These are phyloP conservation scores for Tetrahymena elliotti DNA, from an alignment of 73 alveolate genomes.

Conservation along the genomic window DNA sequence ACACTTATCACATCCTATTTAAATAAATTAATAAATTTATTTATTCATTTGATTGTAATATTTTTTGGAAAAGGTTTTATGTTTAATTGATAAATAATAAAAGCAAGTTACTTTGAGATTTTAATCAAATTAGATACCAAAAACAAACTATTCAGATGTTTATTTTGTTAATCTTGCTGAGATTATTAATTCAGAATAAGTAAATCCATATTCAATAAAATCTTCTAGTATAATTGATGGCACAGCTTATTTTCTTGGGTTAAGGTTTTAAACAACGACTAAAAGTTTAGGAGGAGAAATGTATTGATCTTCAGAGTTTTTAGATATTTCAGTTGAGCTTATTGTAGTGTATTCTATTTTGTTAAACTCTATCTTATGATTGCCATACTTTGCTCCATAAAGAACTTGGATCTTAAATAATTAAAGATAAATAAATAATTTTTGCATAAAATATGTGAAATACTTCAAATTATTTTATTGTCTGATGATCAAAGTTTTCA, in stretches of 20 bases:
- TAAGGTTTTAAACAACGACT: not conserved
- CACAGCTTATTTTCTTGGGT: not conserved
- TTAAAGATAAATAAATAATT: not conserved
- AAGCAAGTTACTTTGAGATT: not conserved
- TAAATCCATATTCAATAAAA: not conserved
- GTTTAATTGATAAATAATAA: too few relatives aligned
- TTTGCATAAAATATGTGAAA: not conserved
- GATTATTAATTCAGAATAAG: not conserved
- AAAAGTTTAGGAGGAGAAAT: not conserved
- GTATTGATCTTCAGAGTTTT: not conserved
- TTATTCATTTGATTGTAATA: too few relatives aligned
- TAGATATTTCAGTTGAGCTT: not conserved
- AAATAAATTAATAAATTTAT: not conserved
- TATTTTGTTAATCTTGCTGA: not conserved
- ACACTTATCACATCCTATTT: not conserved
- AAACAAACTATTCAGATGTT: not conserved
- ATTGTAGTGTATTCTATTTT: not conserved
- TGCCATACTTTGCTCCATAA: not conserved
- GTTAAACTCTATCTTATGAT: not conserved
- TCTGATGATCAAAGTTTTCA: not conserved
- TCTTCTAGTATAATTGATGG: not conserved
- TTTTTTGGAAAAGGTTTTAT: too few relatives aligned
- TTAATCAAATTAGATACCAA: not conserved
- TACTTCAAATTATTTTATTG: not conserved
- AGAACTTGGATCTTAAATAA: not conserved